Conservation (phyloP, 108 stramenopile species). For the Cyclostephanos invisitatus region DNA sequence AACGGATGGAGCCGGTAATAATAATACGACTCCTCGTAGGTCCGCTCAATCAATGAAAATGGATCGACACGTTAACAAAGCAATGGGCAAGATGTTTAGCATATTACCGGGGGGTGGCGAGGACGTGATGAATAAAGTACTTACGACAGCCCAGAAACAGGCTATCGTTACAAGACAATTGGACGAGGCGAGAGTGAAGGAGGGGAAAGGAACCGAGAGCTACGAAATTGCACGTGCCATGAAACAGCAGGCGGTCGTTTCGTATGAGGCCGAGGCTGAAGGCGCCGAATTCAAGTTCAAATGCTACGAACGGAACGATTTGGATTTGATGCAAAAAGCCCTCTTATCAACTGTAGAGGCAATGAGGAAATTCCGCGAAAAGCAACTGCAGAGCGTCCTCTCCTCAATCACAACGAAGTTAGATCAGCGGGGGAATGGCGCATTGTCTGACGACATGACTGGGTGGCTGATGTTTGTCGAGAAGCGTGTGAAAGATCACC, state of each 20-base stretch:
- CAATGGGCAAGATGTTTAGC: slow-evolving; percentile 62
- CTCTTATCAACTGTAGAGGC: slow-evolving; percentile 31
- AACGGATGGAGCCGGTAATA: not conserved
- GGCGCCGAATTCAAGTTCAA: slow-evolving; percentile 44
- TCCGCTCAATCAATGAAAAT: slow-evolving; percentile 29
- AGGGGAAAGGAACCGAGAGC: slow-evolving; percentile 52
- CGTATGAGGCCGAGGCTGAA: slow-evolving; percentile 51
- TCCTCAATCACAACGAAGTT: not conserved
- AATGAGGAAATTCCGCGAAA: slow-evolving; percentile 31
- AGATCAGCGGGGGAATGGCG: not conserved
- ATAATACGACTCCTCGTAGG: slow-evolving; percentile 13
- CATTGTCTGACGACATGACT: slow-evolving; percentile 19
- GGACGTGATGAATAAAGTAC: slow-evolving; percentile 70
- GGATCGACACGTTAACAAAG: slow-evolving; percentile 48
- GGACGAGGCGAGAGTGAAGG: slow-evolving; percentile 61
- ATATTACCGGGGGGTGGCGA: slow-evolving; percentile 66
- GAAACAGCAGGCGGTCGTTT: slow-evolving; percentile 38
- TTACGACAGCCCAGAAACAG: slow-evolving; percentile 56
- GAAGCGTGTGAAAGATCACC: slow-evolving; percentile 19
- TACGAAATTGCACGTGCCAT: slow-evolving; percentile 47
- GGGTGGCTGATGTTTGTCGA: slow-evolving; percentile 25
- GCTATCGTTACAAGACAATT: slow-evolving; percentile 53
- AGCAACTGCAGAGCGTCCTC: slow-evolving; percentile 2
- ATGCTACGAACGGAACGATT: slow-evolving; percentile 49
- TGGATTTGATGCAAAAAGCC: slow-evolving; percentile 49